Conservation (phyloP, 2,329 filamentous ascomycete genomes). For the Nemania serpens region DNA sequence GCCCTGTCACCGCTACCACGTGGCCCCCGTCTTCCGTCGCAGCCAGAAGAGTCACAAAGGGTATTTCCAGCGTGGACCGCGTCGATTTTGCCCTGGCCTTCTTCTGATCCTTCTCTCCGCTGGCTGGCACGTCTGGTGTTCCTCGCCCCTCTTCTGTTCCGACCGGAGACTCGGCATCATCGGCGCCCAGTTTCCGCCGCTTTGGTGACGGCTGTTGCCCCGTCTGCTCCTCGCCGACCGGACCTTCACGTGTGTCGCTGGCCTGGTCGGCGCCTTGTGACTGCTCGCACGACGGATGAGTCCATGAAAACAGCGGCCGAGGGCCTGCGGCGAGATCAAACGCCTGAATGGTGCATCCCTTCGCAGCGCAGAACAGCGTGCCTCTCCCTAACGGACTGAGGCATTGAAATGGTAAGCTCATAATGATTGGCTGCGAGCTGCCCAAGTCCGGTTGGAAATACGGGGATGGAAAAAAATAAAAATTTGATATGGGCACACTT, state of each 20-base stretch:
- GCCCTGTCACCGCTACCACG: conserved; percentile 79
- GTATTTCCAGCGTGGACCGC: conserved; percentile 48
- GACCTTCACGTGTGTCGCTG: conserved; percentile 3
- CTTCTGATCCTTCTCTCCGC: conserved; percentile 30
- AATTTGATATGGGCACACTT: neutral
- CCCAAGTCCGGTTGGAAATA: neutral
- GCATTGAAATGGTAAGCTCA: conserved; percentile 64
- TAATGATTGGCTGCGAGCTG: conserved; percentile 10
- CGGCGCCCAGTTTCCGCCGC: conserved; percentile 19
- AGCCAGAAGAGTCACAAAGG: conserved; percentile 72
- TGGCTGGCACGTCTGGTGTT: conserved; percentile 19
- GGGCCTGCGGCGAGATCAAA: conserved; percentile 54
- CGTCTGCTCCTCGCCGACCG: neutral
- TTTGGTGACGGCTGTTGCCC: conserved; percentile 22
- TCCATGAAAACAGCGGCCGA: conserved; percentile 35
- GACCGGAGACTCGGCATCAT: neutral
- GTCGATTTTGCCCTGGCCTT: conserved; percentile 41
- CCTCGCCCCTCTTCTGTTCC: conserved; percentile 5
- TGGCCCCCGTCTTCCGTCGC: conserved; percentile 67
- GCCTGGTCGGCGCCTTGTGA: conserved; percentile 11
- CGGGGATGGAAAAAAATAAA: neutral
- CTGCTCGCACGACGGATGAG: conserved; percentile 31
- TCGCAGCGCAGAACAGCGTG: conserved; percentile 70
- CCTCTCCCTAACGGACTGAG: conserved; percentile 55
- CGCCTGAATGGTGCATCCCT: conserved; percentile 72